A percentile compares a stretch with the other conserved stretches of the same genome.
Conservation (phyloP, 2,329 filamentous ascomycete species). For the Colletotrichum acutatum region DNA sequence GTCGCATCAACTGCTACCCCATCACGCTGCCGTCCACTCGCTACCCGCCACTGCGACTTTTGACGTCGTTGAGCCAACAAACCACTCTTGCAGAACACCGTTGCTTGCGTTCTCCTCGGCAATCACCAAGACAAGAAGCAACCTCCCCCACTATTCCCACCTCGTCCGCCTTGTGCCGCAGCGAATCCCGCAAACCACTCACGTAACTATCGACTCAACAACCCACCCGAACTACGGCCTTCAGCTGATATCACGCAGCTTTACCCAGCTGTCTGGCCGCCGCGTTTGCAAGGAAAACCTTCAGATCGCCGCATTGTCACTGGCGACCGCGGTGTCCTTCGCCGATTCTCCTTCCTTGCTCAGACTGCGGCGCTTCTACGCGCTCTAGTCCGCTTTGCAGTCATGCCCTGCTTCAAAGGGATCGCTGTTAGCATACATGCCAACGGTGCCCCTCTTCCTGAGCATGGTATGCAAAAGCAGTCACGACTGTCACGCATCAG, state of each 20-base stretch:
- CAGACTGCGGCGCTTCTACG: not conserved
- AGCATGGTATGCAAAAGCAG: slow-evolving; percentile 95
- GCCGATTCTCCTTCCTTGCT: not conserved
- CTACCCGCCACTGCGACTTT: not conserved
- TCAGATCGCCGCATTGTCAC: not conserved
- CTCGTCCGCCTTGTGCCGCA: not conserved
- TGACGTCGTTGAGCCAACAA: not conserved
- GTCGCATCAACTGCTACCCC: not conserved
- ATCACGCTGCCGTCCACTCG: not conserved
- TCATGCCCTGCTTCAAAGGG: slow-evolving; percentile 97
- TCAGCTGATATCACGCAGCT: not conserved
- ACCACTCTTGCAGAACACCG: not conserved
- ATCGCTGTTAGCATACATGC: slow-evolving; percentile 97
- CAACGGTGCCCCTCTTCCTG: slow-evolving; percentile 81
- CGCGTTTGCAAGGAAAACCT: not conserved
- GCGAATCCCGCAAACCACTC: not conserved
- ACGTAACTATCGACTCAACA: not conserved
- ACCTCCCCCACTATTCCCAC: slow-evolving; percentile 1
- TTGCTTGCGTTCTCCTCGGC: not conserved
- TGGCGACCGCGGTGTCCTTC: not conserved
- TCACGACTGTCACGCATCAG: slow-evolving; percentile 92
- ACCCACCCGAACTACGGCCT: not conserved
- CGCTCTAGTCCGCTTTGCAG: slow-evolving; percentile 40
- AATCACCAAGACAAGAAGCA: not conserved
- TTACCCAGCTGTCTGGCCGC: not conserved